phyloP scores from a whole-genome alignment of 2,329 filamentous ascomycete species.

The Penicillium sp. region DNA sequence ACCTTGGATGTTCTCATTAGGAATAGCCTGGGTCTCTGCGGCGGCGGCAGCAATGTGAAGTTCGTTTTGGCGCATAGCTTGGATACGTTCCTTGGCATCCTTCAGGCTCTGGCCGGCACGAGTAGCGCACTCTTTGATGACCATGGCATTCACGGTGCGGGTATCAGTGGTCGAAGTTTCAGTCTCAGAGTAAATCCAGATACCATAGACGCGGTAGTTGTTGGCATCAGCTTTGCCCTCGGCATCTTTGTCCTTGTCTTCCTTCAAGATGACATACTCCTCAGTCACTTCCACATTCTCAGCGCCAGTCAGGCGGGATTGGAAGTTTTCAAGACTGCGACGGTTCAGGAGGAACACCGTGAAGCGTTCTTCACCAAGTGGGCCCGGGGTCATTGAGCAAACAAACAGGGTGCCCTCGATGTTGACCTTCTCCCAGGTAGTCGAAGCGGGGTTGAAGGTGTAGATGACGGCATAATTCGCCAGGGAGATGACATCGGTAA shows the following conservation, averaged over 20 bases:
- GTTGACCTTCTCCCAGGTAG: constrained; percentile 79
- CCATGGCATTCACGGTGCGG: constrained; percentile 52
- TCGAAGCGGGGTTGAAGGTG: constrained; percentile 65
- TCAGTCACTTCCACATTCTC: constrained; percentile 65
- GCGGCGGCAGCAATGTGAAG: constrained; percentile 34
- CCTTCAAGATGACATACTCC: constrained; percentile 61
- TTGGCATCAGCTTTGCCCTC: constrained; percentile 3
- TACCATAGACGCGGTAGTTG: constrained; percentile 53
- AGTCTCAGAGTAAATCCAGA: constrained; percentile 67
- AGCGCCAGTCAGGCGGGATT: constrained; percentile 59
- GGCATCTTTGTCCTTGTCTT: constrained; percentile 33
- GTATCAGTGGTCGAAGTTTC: constrained; percentile 55
- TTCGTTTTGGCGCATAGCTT: constrained; percentile 34
- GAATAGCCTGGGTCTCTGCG: constrained; percentile 28
- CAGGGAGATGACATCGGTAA: constrained; percentile 73
- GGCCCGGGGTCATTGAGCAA: constrained; percentile 59
- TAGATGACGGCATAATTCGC: constrained; percentile 87
- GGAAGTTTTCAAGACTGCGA: constrained; percentile 68
- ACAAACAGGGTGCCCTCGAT: constrained; percentile 89
- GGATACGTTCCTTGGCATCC: constrained; percentile 41
- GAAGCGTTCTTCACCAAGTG: constrained; percentile 50
- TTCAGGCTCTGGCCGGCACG: constrained; percentile 53
- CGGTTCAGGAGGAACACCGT: constrained; percentile 72
- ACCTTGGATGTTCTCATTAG: constrained; percentile 35
- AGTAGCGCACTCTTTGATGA: constrained; percentile 57